A percentile compares a stretch with the other conserved stretches of the same genome.
Evolutionary conservation across 148 eudicot genomes (phyloP).

Genomic region (Fallopia convolvulus): DNA sequence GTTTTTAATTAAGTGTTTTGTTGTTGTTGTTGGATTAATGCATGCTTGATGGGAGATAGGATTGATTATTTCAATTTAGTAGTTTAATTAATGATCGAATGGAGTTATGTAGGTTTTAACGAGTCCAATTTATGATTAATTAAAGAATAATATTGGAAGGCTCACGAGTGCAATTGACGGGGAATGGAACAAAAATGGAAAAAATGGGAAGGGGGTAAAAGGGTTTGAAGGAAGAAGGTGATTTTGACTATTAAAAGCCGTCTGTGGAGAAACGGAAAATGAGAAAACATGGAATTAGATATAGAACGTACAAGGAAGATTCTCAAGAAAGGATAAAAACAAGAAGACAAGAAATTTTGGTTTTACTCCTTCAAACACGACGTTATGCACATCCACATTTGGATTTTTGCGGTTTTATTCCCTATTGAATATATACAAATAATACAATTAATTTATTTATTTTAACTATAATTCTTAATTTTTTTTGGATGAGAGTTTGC

Average conservation of each 20-base stretch:
- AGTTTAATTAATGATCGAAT: background rate
- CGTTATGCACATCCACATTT: background rate
- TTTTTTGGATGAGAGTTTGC: no score
- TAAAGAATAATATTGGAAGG: background rate
- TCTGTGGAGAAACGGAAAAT: background rate
- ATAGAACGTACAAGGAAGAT: background rate
- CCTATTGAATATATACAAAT: background rate
- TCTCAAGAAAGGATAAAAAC: background rate
- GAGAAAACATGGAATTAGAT: background rate
- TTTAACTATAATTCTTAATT: no score
- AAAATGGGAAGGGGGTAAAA: background rate
- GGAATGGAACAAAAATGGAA: background rate
- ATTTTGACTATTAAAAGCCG: background rate
- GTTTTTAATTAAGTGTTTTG: no score
- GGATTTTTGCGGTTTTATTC: background rate
- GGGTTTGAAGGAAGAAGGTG: background rate
- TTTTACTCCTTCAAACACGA: constrained; percentile 11
- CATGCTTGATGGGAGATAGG: background rate
- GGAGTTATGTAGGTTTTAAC: background rate
- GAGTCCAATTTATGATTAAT: background rate
- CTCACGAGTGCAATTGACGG: background rate
- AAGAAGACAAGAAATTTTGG: background rate
- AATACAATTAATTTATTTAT: background rate
- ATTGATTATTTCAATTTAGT: background rate
- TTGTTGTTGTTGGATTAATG: background rate